Evolutionary conservation across 2,329 filamentous ascomycete species (phyloP), one percentile per base, ranked within the genome.

Genomic region (Escovopsis sp.): DNA sequence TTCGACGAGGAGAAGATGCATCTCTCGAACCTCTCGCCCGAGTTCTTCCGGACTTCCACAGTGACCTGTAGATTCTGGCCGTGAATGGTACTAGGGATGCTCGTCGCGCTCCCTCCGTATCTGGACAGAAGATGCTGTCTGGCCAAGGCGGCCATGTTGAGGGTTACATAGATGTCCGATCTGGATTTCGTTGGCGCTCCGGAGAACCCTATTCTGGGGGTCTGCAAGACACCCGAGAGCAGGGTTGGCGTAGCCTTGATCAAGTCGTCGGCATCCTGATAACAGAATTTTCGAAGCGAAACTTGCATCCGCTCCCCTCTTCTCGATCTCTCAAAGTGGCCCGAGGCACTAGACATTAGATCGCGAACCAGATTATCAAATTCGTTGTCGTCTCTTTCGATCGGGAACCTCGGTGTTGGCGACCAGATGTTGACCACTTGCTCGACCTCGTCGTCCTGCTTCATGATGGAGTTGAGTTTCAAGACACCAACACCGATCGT

Each of bases 91-190:
- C 65, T 63, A 2, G 77, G 69, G 21, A 82, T 68, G 1, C 88
- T 63, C 2, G 79, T 76, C 10, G 88, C 77, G 42, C 80, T 82
- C n/a, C 84, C 85, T 16, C 64, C 66, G 29, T 62, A 72, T n/a
- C 74, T 62, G 7, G 73, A 78, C n/a, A 79, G 53, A 1, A 78
- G 54, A 25, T 80, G 77, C 48, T 93, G 84, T 38, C 76, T 76
- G 14, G 79, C 77, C 17, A 98, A 63, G n/a, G 77, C 67, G 0
- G 85, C 82, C 43, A 85, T 77, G 39, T 76, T 75, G 33, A 98
- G 58, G 0, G 86, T 94, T 31, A 98, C 58, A 52, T 98, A 98
- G 34, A 98, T 96, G 54, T 98, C 92, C 10, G 86, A 94, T 47
- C 92, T 70, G 13, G 81, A 69, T 52, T 85, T 87, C 0, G 80